phyloP scores from a whole-genome alignment of 2,329 filamentous ascomycete species.

The Cucurbitaria berberidis region DNA sequence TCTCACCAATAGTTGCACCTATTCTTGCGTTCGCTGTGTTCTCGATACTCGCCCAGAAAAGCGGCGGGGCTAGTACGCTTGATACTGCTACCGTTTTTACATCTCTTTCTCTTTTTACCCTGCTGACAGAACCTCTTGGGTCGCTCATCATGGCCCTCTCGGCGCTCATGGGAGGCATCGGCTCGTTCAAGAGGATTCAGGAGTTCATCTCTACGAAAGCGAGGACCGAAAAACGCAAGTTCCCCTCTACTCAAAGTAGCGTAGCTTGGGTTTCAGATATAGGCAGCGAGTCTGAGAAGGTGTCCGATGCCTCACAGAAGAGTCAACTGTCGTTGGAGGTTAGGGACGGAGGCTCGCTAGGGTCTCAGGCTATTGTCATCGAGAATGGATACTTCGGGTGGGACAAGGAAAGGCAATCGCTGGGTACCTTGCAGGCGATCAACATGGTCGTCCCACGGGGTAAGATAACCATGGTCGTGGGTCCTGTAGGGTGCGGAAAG shows the following conservation, averaged over 20 bases:
- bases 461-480: slow-evolving; percentile 57
- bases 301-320: slow-evolving; percentile 32
- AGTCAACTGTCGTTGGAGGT: slow-evolving; percentile 28
- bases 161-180: slow-evolving; percentile 53
- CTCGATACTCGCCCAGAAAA: slow-evolving; percentile 48
- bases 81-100: slow-evolving; percentile 55
- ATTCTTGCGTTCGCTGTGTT: slow-evolving; percentile 56
- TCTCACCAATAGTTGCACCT: slow-evolving; percentile 48
- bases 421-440: slow-evolving; percentile 49
- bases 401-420: slow-evolving; percentile 50
- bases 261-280: slow-evolving; percentile 25
- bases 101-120: slow-evolving; percentile 55
- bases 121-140: slow-evolving; percentile 55
- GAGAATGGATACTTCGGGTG: slow-evolving; percentile 57
- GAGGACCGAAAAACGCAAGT: slow-evolving; percentile 27
- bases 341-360: slow-evolving; percentile 25
- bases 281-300: slow-evolving; percentile 33
- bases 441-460: slow-evolving; percentile 50
- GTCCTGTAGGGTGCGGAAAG: slow-evolving; percentile 61
- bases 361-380: slow-evolving; percentile 46
- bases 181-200: slow-evolving; percentile 56
- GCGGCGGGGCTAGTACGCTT: slow-evolving; percentile 39
- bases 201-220: slow-evolving; percentile 49
- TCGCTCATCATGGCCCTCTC: slow-evolving; percentile 55
- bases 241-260: slow-evolving; percentile 25